Base-by-base conservation (phyloP, 129 eudicot species). In the Lonicera japonica region DNA sequence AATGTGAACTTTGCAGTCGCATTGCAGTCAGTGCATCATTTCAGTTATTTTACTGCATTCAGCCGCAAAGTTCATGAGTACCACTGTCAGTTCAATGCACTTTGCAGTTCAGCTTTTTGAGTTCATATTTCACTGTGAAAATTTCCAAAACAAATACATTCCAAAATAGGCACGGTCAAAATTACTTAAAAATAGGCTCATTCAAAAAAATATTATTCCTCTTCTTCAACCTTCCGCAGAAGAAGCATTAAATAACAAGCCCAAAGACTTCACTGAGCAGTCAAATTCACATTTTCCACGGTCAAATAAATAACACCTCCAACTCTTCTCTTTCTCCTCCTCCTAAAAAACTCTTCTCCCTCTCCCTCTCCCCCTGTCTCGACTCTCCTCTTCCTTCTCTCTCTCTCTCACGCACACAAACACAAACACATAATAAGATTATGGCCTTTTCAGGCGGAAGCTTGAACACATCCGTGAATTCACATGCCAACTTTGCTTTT, bases 371-470 rank as follows among this genome's bases (percentile, higher is more conserved):
- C 17, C 74, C 61, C 52, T 59, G 48, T 54, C 17, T 45, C 23
- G 52, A n/a, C 63, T 58, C 64, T 68, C 36, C 52, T 59, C 52
- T 65, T 65, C 61, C 48, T 47, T 13, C 60, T 48, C 51, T 56
- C 24, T 36, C 24, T 64, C 20, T 48, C 41, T 40, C 51, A 3
- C 10, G 10, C 43, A 38, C 50, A 43, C 2, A 66, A n/a, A 45
- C 19, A 56, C 15, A 17, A 8, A 51, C 46, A 41, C 73, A 23
- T 40, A 29, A 13, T 4, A 11, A 15, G 22, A 5, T 25, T n/a
- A 86, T 86, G 97, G 70, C 97, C 45, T 86, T 95, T 47, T 80
- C 97, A 50, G 88, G 84, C 15, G 94, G 86, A 58, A 83, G 77
- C 36, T 1, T 29, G 36, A 29, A 29, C 36, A 29, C 36, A 29